Conservation (phyloP, 2,329 filamentous ascomycete species). For the Aspergillus sp. region DNA sequence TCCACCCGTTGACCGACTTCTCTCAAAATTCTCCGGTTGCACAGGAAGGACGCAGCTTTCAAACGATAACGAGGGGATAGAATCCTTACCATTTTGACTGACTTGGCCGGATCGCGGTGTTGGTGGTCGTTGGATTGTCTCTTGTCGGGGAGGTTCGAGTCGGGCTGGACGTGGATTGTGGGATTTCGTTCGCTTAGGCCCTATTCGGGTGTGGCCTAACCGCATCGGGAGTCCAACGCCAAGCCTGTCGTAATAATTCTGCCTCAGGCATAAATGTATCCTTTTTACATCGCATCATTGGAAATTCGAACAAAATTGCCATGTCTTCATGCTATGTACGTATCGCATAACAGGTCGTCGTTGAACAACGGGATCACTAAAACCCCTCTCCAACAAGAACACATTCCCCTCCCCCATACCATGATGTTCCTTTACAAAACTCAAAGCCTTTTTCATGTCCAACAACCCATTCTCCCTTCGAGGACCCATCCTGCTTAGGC, state of each 20-base stretch:
- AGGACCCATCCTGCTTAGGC: constrained; percentile 45
- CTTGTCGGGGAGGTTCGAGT: constrained; percentile 34
- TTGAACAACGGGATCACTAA: not conserved
- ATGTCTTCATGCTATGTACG: too few species aligned
- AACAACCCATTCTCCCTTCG: constrained; percentile 74
- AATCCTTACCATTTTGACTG: constrained; percentile 45
- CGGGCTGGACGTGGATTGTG: constrained; percentile 35
- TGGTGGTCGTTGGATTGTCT: constrained; percentile 38
- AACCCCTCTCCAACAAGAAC: constrained; percentile 53
- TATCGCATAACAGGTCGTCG: too few species aligned
- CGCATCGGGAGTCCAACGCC: constrained; percentile 16
- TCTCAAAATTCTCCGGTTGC: constrained; percentile 15
- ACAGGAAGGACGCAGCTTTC: constrained; percentile 17
- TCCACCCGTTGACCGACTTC: not conserved
- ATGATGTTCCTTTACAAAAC: constrained; percentile 68
- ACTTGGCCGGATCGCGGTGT: constrained; percentile 40
- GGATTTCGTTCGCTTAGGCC: constrained; percentile 44
- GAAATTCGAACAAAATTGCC: too few species aligned
- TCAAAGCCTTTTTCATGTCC: constrained; percentile 80
- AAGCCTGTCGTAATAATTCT: constrained; percentile 8
- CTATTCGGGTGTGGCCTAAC: constrained; percentile 29
- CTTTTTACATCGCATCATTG: not conserved
- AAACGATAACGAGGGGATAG: constrained; percentile 12
- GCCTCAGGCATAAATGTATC: constrained; percentile 12
- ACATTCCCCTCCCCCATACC: constrained; percentile 81